Base-by-base conservation (phyloP, 2,329 filamentous ascomycete species). In the Tricladium varicosporioides region DNA sequence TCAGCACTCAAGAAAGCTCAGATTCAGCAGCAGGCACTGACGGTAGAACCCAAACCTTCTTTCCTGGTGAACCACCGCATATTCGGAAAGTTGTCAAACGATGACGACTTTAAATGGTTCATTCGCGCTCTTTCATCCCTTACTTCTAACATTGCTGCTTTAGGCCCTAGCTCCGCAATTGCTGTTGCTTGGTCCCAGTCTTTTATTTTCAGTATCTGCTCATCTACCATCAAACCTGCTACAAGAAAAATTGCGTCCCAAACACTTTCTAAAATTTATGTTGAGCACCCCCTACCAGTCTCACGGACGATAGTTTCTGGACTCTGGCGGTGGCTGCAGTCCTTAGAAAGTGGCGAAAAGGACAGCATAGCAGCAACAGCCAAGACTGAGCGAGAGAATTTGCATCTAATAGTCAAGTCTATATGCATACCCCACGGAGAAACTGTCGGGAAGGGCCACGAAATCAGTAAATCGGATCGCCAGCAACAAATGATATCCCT, bases 11-110 rank as follows among this genome's bases (percentile, higher is more conserved):
- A 88, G 66, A 86, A 85, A 65, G 79, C 83, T 19, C 77, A 83
- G 31, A 74, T 92, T 22, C 71, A 81, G 19, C 82, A 85, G 50
- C 85, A 91, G 65, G 84, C 84, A 10, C 78, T 96, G 58, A 79
- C 80, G 1, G 72, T 86, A 40, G 85, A 87, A n/a, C 86, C 90
- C 0, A 96, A 96, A 70, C 86, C 89, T 13, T 96, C 93, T 0
- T 94, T 96, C 71, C 76, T 97, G 16, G 79, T 97, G 5, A 96
- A 90, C 67, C 82, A 88, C 33, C 88, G 89, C 60, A 84, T 96
- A 5, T 97, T 94, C 73, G 86, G 87, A 40, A 97, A 96, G 69
- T 68, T 96, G 19, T 79, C 81, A 1, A 75, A 79, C 0, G 85
- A 88, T 55, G 89, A 92, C 53, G 94, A 99, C 66, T 77, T 92